Percentiles rank a stretch among this genome's conserved stretches.
Evolutionary conservation across 352 stramenopile species (phyloP).

Genomic region (Phytophthora ramorum): DNA sequence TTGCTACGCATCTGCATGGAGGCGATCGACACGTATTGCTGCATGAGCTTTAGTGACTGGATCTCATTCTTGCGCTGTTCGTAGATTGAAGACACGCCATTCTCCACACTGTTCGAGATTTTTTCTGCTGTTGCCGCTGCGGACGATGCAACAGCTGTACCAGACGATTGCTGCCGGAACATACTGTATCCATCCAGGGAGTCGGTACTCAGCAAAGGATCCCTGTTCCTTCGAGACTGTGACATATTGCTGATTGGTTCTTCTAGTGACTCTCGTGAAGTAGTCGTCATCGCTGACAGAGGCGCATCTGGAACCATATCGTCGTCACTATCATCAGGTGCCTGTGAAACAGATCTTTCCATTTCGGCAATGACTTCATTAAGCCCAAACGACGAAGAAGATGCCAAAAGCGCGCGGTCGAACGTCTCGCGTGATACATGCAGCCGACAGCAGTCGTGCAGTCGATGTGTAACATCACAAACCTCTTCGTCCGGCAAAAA

Average conservation of each 20-base stretch:
- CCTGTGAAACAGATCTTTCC: slow-evolving; percentile 46
- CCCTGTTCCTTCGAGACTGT: slow-evolving; percentile 37
- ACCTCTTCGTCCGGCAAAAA: slow-evolving; percentile 75
- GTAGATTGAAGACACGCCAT: slow-evolving; percentile 42
- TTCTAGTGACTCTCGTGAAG: slow-evolving; percentile 39
- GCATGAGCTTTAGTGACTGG: slow-evolving; percentile 84
- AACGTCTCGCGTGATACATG: slow-evolving; percentile 88
- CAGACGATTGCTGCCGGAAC: slow-evolving; percentile 40
- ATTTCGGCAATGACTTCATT: slow-evolving; percentile 66
- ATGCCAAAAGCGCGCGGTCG: slow-evolving; percentile 79
- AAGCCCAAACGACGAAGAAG: slow-evolving; percentile 50
- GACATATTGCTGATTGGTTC: slow-evolving; percentile 29
- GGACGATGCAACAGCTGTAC: slow-evolving; percentile 33
- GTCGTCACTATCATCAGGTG: slow-evolving; percentile 41
- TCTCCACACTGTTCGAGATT: slow-evolving; percentile 35
- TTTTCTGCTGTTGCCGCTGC: slow-evolving; percentile 28
- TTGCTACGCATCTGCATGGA: slow-evolving; percentile 92
- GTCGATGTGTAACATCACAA: slow-evolving; percentile 53
- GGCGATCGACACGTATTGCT: slow-evolving; percentile 88
- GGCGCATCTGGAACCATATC: slow-evolving; percentile 25
- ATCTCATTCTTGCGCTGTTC: slow-evolving; percentile 83
- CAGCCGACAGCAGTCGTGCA: slow-evolving; percentile 68
- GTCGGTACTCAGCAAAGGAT: slow-evolving; percentile 70
- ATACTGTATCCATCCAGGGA: slow-evolving; percentile 69
- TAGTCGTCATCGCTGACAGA: slow-evolving; percentile 27